Evolutionary conservation across 371 early-diverging fungal species (phyloP).

Genomic region (Choanephora cucurbitarum): DNA sequence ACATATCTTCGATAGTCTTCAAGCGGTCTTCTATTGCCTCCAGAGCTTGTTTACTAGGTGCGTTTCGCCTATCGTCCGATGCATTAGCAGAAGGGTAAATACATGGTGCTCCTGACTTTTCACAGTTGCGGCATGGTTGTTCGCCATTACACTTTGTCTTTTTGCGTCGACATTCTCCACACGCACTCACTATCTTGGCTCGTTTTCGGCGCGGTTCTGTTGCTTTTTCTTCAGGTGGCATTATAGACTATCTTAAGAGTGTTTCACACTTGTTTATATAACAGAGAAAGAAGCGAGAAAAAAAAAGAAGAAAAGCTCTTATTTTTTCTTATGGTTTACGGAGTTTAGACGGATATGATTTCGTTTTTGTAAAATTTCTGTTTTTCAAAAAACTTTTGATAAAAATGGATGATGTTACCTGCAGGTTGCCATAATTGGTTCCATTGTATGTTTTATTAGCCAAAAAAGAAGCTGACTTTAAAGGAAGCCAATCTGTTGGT

Average conservation of each 20-base stretch:
- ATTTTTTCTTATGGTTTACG: no score
- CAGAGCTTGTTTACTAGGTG: slow-evolving; percentile 45
- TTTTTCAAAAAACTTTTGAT: no score
- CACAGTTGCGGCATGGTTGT: slow-evolving; percentile 64
- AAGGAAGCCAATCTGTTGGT: no score
- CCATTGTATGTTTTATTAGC: no score
- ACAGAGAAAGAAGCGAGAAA: background rate
- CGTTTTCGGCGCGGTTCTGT: slow-evolving; percentile 53
- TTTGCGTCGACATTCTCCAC: slow-evolving; percentile 61
- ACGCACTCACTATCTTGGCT: slow-evolving; percentile 67
- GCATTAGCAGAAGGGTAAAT: slow-evolving; percentile 45
- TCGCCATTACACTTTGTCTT: slow-evolving; percentile 67
- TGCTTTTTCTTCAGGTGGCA: slow-evolving; percentile 18
- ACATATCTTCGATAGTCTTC: slow-evolving; percentile 53
- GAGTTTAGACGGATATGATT: no score
- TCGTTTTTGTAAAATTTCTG: no score
- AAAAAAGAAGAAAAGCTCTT: background rate
- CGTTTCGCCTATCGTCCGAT: slow-evolving; percentile 44
- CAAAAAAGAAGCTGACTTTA: no score
- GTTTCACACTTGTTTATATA: background rate
- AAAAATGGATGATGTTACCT: no score
- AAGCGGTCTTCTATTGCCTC: slow-evolving; percentile 52
- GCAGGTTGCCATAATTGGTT: no score
- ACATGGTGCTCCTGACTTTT: slow-evolving; percentile 53
- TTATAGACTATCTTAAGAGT: background rate